Conservation (phyloP, 345 rosid genomes). For the Bretschneidera sinensis region DNA sequence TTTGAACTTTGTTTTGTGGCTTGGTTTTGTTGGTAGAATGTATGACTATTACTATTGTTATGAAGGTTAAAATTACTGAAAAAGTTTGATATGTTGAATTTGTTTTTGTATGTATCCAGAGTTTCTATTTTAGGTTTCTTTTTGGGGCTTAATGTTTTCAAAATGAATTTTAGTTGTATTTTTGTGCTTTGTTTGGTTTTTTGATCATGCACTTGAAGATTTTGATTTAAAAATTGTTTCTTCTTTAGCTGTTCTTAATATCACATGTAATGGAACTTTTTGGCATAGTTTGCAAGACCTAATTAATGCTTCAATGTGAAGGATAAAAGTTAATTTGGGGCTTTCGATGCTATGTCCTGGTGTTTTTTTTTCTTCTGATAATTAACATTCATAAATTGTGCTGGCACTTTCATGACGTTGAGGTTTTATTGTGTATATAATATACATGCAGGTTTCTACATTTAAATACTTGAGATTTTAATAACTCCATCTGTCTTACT, state of each 20-base stretch:
- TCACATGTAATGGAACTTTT: no score
- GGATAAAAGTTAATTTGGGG: neutral
- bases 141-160: neutral
- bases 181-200: neutral
- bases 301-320: neutral
- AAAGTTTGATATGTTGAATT: neutral
- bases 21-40: neutral
- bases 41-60: neutral
- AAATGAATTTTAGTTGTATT: neutral
- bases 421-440: constrained; percentile 7
- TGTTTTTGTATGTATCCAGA: neutral
- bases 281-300: neutral
- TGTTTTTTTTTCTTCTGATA: neutral
- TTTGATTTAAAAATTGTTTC: neutral
- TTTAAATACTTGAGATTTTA: constrained; percentile 10
- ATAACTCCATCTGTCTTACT: neutral
- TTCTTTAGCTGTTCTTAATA: no score
- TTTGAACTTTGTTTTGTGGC: constrained; percentile 3
- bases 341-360: neutral
- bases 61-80: neutral
- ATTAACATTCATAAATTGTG: neutral
- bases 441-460: constrained; percentile 17
- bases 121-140: neutral
- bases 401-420: neutral
- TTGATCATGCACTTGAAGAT: neutral